Evolutionary conservation across 1,284 basidiomycete genomes (phyloP).

Genomic region (Ustilago tritici): DNA sequence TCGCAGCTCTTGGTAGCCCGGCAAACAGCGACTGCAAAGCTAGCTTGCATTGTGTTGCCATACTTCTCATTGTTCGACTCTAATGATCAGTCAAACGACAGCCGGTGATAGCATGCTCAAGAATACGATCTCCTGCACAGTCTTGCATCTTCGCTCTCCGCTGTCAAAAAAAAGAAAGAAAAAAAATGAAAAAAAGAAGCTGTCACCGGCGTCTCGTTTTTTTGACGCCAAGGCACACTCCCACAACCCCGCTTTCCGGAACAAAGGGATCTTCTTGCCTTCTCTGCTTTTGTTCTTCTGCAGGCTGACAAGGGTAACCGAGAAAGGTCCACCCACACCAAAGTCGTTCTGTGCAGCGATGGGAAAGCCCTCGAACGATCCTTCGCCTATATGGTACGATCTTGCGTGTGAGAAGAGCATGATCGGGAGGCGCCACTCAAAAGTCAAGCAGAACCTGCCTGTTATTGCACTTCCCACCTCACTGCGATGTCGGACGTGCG

Average conservation of each 20-base stretch:
- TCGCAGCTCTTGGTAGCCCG: not conserved
- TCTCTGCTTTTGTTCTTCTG: conserved; percentile 2
- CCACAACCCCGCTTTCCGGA: conserved; percentile 6
- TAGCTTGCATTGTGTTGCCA: not conserved
- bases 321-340: not conserved
- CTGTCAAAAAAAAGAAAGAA: not conserved
- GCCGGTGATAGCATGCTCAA: not conserved
- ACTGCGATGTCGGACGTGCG: no score
- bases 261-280: conserved; percentile 1
- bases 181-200: not conserved
- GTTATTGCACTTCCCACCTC: no score
- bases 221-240: not conserved
- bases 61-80: not conserved
- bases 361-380: not conserved
- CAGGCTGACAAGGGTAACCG: not conserved
- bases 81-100: not conserved
- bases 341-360: not conserved
- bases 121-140: not conserved
- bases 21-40: not conserved
- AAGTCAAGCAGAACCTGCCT: no score
- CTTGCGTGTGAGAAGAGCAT: no score
- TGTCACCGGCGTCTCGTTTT: conserved; percentile 9
- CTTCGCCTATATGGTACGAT: no score
- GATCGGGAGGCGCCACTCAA: no score
- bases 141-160: not conserved